Base-by-base conservation (phyloP, 208 protist species). In the Acanthamoeba royreba region DNA sequence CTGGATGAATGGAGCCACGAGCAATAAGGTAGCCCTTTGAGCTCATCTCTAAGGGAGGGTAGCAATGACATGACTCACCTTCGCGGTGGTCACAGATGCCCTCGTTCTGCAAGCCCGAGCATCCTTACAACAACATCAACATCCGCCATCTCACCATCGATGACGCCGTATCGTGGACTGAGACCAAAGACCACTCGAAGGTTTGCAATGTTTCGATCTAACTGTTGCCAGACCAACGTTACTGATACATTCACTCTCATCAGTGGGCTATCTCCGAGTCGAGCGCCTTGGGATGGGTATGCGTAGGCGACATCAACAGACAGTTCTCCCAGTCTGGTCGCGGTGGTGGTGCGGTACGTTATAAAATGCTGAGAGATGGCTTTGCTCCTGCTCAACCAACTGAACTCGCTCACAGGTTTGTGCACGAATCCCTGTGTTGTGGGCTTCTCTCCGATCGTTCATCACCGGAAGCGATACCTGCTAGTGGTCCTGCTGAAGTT, bases 281-380 rank as follows among this genome's bases (percentile, higher is more conserved):
- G 69, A 81, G 69, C 38, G 25, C 43, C 7, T 53, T 22, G 33
- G 22, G 22, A 17, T 96, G 72, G 63, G 28, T 96, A 28, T 96
- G 95, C 77, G 94, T 96, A 31, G 94, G 95, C 61, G 95, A 94
- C 93, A 85, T 96, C n/a, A 96, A 96, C 85, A 42, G 94, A 42
- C 94, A 94, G 94, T 90, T 46, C 19, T 81, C 79, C 4, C 95
- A 96, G 81, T 58, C 53, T 15, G 81, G 92, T 4, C 47, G 95
- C 42, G 94, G 94, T 35, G 95, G 95, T 4, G 95, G 95, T 40
- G 55, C 58, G 11, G 86, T 92, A 92, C 52, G 25, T 77, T 28
- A n/a, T n/a, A n/a, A n/a, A n/a, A n/a, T n/a, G n/a, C n/a, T 2
- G 2, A 4, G 17, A 42, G 4, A 42, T 53, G 43, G 4, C 49